phyloP scores from a whole-genome alignment of 805 yeast genomes.

The Saccharomycopsis fermentans region DNA sequence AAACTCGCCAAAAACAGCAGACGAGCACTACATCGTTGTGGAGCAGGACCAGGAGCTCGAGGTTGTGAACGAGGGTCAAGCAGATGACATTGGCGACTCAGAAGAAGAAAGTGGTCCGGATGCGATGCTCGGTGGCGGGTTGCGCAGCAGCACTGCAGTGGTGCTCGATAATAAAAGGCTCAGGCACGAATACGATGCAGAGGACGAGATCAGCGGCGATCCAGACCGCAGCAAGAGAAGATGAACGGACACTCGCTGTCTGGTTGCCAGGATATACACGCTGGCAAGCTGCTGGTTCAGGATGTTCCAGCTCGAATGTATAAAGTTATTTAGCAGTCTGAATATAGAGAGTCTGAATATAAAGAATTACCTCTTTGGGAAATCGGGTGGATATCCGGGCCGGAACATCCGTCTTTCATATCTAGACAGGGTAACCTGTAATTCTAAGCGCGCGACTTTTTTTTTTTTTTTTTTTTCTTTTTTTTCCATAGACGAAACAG shows the following conservation, averaged over 20 bases:
- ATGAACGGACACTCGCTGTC: too few species aligned
- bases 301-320: too few species aligned
- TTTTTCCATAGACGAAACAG: neutral
- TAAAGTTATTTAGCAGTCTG: too few species aligned
- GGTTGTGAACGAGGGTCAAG: slow-evolving; percentile 11
- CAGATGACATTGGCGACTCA: slow-evolving; percentile 13
- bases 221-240: neutral
- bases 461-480: neutral
- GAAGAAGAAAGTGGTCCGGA: neutral
- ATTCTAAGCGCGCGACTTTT: neutral
- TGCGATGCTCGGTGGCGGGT: neutral
- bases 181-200: neutral
- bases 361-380: too few species aligned
- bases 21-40: neutral
- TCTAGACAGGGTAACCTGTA: neutral
- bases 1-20: neutral
- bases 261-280: too few species aligned
- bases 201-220: neutral
- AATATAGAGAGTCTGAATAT: too few species aligned
- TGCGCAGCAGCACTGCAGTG: neutral
- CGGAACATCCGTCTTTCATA: too few species aligned
- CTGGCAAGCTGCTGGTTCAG: too few species aligned
- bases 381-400: too few species aligned
- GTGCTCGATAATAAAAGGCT: slow-evolving; percentile 1
- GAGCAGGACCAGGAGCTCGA: neutral